Evolutionary conservation across 768 basidiomycete species (phyloP).

Genomic region (Lactarius psammicola): DNA sequence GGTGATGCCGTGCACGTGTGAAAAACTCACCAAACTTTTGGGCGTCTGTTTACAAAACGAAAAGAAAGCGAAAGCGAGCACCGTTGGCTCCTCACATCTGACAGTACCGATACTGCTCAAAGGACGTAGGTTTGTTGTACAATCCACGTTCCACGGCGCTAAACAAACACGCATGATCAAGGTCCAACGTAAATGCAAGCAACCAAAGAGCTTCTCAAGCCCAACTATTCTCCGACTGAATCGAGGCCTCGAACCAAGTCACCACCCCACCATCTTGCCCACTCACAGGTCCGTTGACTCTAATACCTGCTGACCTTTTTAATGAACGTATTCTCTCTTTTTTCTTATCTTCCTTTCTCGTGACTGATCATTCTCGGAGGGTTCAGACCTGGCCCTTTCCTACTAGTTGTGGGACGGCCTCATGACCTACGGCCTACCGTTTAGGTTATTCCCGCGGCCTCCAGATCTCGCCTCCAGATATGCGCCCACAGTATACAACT

Average conservation of each 20-base stretch:
- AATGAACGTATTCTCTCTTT: not conserved
- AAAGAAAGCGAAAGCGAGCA: not conserved
- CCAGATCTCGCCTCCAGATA: not conserved
- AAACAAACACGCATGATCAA: not conserved
- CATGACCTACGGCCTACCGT: slow-evolving; percentile 13
- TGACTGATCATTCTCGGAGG: slow-evolving; percentile 2
- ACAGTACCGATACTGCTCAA: not conserved
- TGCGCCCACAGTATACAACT: not conserved
- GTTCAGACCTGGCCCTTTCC: not conserved
- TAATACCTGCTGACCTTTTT: not conserved
- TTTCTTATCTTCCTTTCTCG: not conserved
- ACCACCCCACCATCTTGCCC: too few relatives aligned
- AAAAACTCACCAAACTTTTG: slow-evolving; percentile 12
- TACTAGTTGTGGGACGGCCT: slow-evolving; percentile 4
- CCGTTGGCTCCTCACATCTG: not conserved
- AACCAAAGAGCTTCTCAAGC: slow-evolving; percentile 4
- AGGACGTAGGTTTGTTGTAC: not conserved
- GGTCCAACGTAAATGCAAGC: slow-evolving; percentile 10
- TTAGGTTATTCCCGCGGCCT: not conserved
- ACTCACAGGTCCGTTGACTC: not conserved
- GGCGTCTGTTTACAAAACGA: not conserved
- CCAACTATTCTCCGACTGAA: slow-evolving; percentile 25
- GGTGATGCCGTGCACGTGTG: slow-evolving; percentile 27
- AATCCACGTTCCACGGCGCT: not conserved
- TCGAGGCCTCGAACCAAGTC: too few relatives aligned